A percentile compares a stretch with the other conserved stretches of the same genome.
Conservation (phyloP, 495 filamentous ascomycete genomes). For the Cercophora samala region DNA sequence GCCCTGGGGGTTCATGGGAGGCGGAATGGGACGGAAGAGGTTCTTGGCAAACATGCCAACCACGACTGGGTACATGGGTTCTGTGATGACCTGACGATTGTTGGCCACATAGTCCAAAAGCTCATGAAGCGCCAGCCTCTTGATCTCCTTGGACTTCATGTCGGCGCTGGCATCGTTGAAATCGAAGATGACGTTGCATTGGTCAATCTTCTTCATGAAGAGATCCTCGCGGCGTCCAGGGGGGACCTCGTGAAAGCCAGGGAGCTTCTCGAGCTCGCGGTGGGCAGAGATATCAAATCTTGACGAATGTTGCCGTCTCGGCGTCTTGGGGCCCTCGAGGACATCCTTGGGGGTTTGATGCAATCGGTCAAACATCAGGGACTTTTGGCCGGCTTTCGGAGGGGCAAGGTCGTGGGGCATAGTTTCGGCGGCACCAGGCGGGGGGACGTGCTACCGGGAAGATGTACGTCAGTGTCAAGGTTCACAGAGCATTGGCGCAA, state of each 20-base stretch:
- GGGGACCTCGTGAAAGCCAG: conserved; percentile 97
- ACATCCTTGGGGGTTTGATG: conserved; percentile 93
- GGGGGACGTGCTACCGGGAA: conserved; percentile 73
- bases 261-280: conserved; percentile 92
- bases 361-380: conserved; percentile 82
- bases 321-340: conserved; percentile 90
- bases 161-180: conserved; percentile 98
- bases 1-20: conserved; percentile 93
- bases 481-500: not conserved
- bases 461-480: conserved; percentile 22
- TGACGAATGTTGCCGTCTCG: conserved; percentile 94
- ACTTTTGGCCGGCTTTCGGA: conserved; percentile 82
- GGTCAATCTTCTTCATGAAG: conserved; percentile 99
- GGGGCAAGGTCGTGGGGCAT: conserved; percentile 98
- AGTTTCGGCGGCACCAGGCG: conserved; percentile 89
- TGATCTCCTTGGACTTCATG: conserved; percentile 99
- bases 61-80: conserved; percentile 97
- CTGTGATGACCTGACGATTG: conserved; percentile 96
- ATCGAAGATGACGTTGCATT: conserved; percentile 99
- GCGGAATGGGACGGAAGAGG: conserved; percentile 93
- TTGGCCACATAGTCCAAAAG: conserved; percentile 97
- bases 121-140: conserved; percentile 93
- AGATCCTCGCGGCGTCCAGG: conserved; percentile 93
- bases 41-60: conserved; percentile 99
- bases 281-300: conserved; percentile 97